Evolutionary conservation across 1,284 basidiomycete genomes (phyloP), one percentile per base, ranked within the genome.

Genomic region (Schizophyllum amplum): DNA sequence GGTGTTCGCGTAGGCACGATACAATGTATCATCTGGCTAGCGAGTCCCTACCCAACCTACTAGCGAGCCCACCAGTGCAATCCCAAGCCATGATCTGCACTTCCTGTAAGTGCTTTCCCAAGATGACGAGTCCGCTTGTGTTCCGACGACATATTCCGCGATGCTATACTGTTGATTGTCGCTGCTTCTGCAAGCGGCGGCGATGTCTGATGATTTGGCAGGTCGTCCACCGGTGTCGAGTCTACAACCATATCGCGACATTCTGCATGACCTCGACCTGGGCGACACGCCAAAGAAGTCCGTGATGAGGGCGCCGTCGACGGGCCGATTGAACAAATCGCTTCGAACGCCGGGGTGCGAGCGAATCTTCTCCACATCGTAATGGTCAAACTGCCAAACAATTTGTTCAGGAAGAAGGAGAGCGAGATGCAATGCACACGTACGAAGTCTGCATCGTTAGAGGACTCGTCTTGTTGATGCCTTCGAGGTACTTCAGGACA

Each of bases 201-300:
- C 17, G 7, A 3, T 2, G 48, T 20, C 21, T 50, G 4, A 27
- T 27, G 27, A 15, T 22, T 5, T 9, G 15, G 42, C 22, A 52
- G 17, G 1, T 46, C 11, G 33, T 47, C 47, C 24, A 60, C 59
- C 26, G 56, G 52, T 22, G 62, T 59, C 5, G 63, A 49, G 52
- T 52, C n/a, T 59, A 54, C 51, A 47, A 42, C 48, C 24, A 58
- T 55, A 42, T 48, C 56, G 48, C 55, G n/a, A 51, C 58, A 27
- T 24, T 52, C 20, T 47, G 48, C 48, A 66, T 58, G 25, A 84
- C 72, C 64, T 97, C 92, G 0, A 90, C 92, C 59, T 90, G 86
- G 2, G 91, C 80, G 7, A 98, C 92, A 0, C 93, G 2, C 96
- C 96, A 64, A 99, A 93, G 70, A 99, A 99, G 71, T 98, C 95